Base-by-base conservation (phyloP, 2,329 filamentous ascomycete species). In the Chaetothyriales sp. region DNA sequence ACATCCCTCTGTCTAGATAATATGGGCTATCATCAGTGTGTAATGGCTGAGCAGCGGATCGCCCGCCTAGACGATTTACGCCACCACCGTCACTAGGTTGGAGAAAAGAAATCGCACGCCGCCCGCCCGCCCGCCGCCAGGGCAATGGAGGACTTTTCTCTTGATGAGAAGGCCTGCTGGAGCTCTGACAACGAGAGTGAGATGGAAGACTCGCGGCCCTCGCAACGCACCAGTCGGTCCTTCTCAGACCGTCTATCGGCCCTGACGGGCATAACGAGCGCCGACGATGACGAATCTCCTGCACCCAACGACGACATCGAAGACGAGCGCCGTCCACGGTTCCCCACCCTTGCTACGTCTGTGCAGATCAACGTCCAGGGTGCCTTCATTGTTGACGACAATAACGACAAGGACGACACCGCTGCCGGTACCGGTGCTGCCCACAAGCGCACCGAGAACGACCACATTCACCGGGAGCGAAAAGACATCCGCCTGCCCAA, bases 321-420 rank as follows among this genome's bases (percentile, higher is more conserved):
- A 18, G 44, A 45, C 28, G 49, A 43, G 26, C 57, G 55, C 25
- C 51, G 50, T 3, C 52, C 49, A 49, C 68, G 71, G 43, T 72
- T 76, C 44, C 80, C 81, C 55, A 68, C 71, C 53, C 76, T 78
- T 52, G 78, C 79, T 2, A 78, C 78, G 20, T 71, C 84, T 12
- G 88, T 95, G 62, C 84, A 86, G 69, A 96, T 98, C 72, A 96
- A 98, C 65, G 90, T 96, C 57, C 81, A 88, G 66, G 92, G 90
- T 63, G 92, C 92, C 42, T 95, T 95, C 64, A 96, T 98, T 58
- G 88, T 95, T 61, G 87, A 95, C 64, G 83, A 90, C 55, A 83
- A 86, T 59, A 73, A 54, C 66, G 72, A 59, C 66, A 75, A 61
- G 66, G 78, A 63, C 43, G 67, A 63, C 51, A 62, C 64, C 18